Percentiles rank a stretch among this genome's conserved stretches.
Conservation (phyloP, 139 green algal genomes). For the Chlorella sp. region DNA sequence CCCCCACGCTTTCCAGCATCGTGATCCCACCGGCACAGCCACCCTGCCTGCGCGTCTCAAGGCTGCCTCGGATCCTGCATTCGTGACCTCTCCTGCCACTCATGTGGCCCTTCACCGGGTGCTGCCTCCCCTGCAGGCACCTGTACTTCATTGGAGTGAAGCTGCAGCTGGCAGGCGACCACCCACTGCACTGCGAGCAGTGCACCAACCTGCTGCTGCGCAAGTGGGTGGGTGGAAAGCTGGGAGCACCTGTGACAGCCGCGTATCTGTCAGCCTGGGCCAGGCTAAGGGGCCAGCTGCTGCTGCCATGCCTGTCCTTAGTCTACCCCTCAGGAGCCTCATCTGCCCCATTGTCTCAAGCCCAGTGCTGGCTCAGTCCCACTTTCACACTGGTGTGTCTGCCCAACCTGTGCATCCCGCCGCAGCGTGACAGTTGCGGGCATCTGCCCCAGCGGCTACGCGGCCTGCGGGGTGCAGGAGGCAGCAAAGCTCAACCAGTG, state of each 20-base stretch:
- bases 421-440: neutral
- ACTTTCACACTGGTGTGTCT: no score
- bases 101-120: neutral
- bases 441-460: neutral
- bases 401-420: neutral
- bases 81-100: neutral
- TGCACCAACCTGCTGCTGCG: constrained; percentile 7
- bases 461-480: neutral
- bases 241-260: neutral
- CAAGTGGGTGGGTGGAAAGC: neutral
- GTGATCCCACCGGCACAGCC: no score
- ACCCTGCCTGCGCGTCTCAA: neutral
- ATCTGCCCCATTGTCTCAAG: neutral
- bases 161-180: neutral
- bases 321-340: neutral
- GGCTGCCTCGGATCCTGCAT: neutral
- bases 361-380: neutral
- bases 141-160: neutral
- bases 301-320: neutral
- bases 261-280: neutral
- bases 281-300: no score
- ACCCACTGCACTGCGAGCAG: neutral
- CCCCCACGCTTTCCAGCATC: no score
- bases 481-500: constrained; percentile 15
- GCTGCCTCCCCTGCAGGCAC: neutral